phyloP scores from a whole-genome alignment of 371 early-diverging fungal genomes.

The Lichtheimia ramosa region DNA sequence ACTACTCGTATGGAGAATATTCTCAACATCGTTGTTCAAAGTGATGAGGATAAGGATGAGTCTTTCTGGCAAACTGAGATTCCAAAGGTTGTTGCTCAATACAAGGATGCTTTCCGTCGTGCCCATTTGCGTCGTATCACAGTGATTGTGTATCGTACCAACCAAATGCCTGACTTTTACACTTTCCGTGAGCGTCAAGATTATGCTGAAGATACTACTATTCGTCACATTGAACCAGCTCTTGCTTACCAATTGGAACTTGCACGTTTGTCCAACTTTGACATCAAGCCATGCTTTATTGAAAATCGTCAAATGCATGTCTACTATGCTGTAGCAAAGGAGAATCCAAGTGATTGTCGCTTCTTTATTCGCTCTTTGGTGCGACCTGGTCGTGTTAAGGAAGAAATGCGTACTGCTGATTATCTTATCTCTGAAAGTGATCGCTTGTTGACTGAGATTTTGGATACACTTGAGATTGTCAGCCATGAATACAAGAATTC shows the following conservation, averaged over 20 bases:
- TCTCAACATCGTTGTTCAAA: slow-evolving; percentile 75
- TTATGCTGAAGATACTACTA: slow-evolving; percentile 89
- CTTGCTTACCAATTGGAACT: slow-evolving; percentile 97
- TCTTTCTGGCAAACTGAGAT: slow-evolving; percentile 66
- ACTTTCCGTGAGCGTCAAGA: slow-evolving; percentile 92
- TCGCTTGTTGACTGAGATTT: slow-evolving; percentile 87
- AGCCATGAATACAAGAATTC: slow-evolving; percentile 87
- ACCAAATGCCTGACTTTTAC: slow-evolving; percentile 89
- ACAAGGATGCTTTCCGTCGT: slow-evolving; percentile 65
- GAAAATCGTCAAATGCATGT: slow-evolving; percentile 94
- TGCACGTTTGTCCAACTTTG: slow-evolving; percentile 90
- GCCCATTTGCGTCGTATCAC: slow-evolving; percentile 89
- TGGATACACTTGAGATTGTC: slow-evolving; percentile 94
- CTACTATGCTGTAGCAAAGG: slow-evolving; percentile 94
- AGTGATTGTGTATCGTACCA: slow-evolving; percentile 80
- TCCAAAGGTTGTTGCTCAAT: slow-evolving; percentile 53
- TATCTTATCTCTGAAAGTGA: slow-evolving; percentile 93
- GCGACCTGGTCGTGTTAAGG: slow-evolving; percentile 84
- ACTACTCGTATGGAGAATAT: slow-evolving; percentile 67
- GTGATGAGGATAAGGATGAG: slow-evolving; percentile 58
- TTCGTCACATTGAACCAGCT: slow-evolving; percentile 97
- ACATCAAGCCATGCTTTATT: slow-evolving; percentile 91
- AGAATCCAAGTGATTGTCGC: slow-evolving; percentile 90
- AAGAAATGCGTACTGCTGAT: slow-evolving; percentile 84
- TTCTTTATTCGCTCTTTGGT: slow-evolving; percentile 98